Conservation (phyloP, 2,329 filamentous ascomycete species). For the Amauroascus niger region DNA sequence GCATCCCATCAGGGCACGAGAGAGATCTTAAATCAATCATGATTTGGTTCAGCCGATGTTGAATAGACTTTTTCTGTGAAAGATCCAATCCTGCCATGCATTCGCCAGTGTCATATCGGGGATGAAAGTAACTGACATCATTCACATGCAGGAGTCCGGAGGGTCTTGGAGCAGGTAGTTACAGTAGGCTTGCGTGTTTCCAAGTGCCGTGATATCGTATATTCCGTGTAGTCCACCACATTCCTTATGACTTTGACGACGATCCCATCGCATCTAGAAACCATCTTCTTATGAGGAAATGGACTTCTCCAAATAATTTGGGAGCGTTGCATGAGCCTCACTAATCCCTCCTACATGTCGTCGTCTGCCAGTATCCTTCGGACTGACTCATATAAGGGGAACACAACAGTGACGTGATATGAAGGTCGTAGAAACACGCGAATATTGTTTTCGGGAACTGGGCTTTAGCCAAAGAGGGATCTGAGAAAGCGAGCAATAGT, state of each 20-base stretch:
- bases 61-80: conserved; percentile 16
- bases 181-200: conserved; percentile 20
- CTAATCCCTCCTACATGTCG: conserved; percentile 14
- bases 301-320: conserved; percentile 20
- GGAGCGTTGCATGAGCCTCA: conserved; percentile 16
- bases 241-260: conserved; percentile 19
- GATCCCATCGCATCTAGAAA: conserved; percentile 21
- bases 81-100: conserved; percentile 21
- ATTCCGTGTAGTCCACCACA: conserved; percentile 20
- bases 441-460: conserved; percentile 18
- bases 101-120: conserved; percentile 19
- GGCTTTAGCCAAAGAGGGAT: conserved; percentile 3
- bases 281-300: conserved; percentile 19
- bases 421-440: conserved; percentile 15
- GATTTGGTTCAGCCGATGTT: conserved; percentile 13
- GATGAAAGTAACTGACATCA: conserved; percentile 23
- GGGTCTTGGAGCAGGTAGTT: conserved; percentile 23
- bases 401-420: conserved; percentile 15
- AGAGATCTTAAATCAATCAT: conserved; percentile 1
- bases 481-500: background rate
- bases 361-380: conserved; percentile 12
- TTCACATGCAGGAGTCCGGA: conserved; percentile 22
- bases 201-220: conserved; percentile 24
- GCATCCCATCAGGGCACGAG: background rate
- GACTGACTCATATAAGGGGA: conserved; percentile 16